Evolutionary conservation across 2,329 filamentous ascomycete genomes (phyloP).

Genomic region (Bipolaris zeicola): DNA sequence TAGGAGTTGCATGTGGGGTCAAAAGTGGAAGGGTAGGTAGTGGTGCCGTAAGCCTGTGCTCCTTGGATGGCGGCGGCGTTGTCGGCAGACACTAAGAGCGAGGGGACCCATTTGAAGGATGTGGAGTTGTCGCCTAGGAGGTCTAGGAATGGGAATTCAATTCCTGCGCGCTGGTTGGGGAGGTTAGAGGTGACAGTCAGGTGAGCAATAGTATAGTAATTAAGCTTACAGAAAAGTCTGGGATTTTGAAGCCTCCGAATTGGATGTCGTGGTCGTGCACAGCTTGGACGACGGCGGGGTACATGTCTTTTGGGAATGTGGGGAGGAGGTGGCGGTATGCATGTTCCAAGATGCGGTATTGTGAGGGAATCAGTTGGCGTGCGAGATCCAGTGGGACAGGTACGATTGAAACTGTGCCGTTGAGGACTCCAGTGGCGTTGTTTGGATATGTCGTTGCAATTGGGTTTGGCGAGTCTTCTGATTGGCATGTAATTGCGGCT

Average conservation of each 20-base stretch:
- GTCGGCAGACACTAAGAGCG: slow-evolving; percentile 54
- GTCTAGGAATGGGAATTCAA: slow-evolving; percentile 64
- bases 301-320: slow-evolving; percentile 58
- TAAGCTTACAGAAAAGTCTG: slow-evolving; percentile 56
- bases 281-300: slow-evolving; percentile 59
- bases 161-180: slow-evolving; percentile 54
- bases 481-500: slow-evolving; percentile 25
- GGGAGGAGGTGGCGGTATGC: slow-evolving; percentile 57
- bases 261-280: slow-evolving; percentile 60
- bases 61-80: slow-evolving; percentile 54
- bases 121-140: slow-evolving; percentile 57
- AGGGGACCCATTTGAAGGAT: slow-evolving; percentile 58
- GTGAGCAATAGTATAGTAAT: neutral
- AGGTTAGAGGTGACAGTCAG: neutral
- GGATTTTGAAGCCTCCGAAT: slow-evolving; percentile 50
- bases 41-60: slow-evolving; percentile 55
- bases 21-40: slow-evolving; percentile 52
- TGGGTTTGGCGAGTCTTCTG: slow-evolving; percentile 53
- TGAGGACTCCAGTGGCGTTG: slow-evolving; percentile 59
- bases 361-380: slow-evolving; percentile 54
- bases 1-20: slow-evolving; percentile 60
- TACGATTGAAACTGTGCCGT: slow-evolving; percentile 59
- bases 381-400: slow-evolving; percentile 58
- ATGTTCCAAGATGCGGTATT: slow-evolving; percentile 58
- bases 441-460: slow-evolving; percentile 55